Evolutionary conservation across 139 green algal species (phyloP).

Genomic region (Asterochloris sp.): DNA sequence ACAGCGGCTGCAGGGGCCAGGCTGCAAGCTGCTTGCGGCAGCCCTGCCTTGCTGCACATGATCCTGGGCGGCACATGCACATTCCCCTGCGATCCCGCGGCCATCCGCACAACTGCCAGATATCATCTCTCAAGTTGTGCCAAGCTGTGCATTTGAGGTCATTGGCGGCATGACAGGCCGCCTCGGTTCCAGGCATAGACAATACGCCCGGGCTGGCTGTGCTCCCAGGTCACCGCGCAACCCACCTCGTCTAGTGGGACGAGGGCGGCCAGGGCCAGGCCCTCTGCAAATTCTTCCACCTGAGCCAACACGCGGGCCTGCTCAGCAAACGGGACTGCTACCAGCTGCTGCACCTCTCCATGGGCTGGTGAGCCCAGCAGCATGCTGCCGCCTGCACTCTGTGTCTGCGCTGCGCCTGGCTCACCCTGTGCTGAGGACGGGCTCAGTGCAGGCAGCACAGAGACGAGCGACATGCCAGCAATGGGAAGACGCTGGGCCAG

Average conservation of each 20-base stretch:
- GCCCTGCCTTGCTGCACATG: too few relatives aligned
- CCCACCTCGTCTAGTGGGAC: not conserved
- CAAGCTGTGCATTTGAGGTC: too few relatives aligned
- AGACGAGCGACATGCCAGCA: slow-evolving; percentile 1
- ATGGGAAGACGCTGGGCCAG: slow-evolving; percentile 41
- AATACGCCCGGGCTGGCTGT: too few relatives aligned
- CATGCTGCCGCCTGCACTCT: slow-evolving; percentile 27
- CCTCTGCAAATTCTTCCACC: slow-evolving; percentile 58
- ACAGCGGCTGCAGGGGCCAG: too few relatives aligned
- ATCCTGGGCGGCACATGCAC: too few relatives aligned
- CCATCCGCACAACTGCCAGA: too few relatives aligned
- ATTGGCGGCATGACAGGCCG: too few relatives aligned
- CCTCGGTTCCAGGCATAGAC: too few relatives aligned
- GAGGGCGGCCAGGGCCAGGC: slow-evolving; percentile 48
- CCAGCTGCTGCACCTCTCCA: slow-evolving; percentile 39
- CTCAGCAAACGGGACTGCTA: slow-evolving; percentile 37
- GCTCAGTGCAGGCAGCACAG: not conserved
- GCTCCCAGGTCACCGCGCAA: not conserved
- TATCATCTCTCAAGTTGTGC: too few relatives aligned
- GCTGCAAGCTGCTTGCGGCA: too few relatives aligned
- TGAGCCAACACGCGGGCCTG: slow-evolving; percentile 58
- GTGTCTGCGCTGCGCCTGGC: not conserved
- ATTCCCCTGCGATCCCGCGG: too few relatives aligned
- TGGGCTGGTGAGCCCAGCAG: slow-evolving; percentile 27
- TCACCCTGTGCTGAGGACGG: not conserved